Base-by-base conservation (phyloP, 768 basidiomycete species). In the Kwoniella europaea region DNA sequence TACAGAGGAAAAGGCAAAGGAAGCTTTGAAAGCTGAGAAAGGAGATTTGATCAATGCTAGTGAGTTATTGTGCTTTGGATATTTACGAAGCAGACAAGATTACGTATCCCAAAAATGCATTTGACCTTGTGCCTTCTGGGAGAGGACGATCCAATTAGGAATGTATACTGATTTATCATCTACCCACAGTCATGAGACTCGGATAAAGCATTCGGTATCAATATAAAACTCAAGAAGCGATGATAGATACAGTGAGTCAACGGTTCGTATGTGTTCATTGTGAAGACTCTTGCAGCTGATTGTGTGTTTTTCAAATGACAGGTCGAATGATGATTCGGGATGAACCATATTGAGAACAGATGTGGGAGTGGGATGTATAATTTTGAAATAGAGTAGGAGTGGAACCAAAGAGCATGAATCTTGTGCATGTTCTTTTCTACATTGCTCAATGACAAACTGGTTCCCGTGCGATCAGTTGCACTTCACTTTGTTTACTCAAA, bases 21-120 rank as follows among this genome's bases (percentile, higher is more conserved):
- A 90, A 68, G 94, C 89, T 73, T 85, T 98, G 83, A 94, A 92
- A 86, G 93, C 94, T 78, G 92, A 90, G 76, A 91, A 91, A 63
- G 94, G 94, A 50, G 95, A 98, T 86, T 84, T 98, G 84, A 95
- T 97, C 87, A 95, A 94, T 85, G 95, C 94, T 71, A 96, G 94
- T 96, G 82, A 84, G 94, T 92, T 15, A 55, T 9, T 24, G 10
- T 55, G 12, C 54, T 18, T 55, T n/a, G 24, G 24, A 24, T 24
- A 24, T 24, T 24, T 24, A 24, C 24, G 24, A 24, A 24, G 24
- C 24, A 24, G 24, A 24, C 24, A 24, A 24, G 24, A 24, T 24
- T 24, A 24, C 24, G 24, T 24, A 24, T 24, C 24, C 24, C 24
- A 24, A 24, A 24, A 24, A 24, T 24, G 24, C 24, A 24, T 24